A percentile compares a stretch with the other conserved stretches of the same genome.
Evolutionary conservation across 345 rosid genomes (phyloP).

Genomic region (Orychophragmus violaceus): DNA sequence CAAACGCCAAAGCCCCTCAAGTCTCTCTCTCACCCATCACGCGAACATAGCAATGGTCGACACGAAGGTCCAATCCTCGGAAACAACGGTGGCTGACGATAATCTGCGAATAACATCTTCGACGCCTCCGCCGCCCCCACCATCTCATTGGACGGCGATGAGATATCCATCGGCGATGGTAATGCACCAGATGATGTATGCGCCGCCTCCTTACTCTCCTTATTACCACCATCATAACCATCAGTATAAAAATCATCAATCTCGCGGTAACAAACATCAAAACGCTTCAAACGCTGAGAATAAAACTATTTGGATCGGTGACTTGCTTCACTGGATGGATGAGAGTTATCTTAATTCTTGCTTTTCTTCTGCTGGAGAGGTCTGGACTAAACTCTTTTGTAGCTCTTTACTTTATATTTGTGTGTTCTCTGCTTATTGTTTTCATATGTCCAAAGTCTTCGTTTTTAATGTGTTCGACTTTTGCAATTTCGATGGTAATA

Average conservation of each 20-base stretch:
- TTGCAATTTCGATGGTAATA: neutral
- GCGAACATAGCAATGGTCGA: constrained; percentile 7
- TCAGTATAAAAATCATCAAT: constrained; percentile 27
- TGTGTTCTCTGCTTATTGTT: neutral
- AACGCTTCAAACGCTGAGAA: constrained; percentile 57
- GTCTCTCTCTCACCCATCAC: neutral
- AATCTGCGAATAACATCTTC: constrained; percentile 22
- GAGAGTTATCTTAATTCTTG: constrained; percentile 68
- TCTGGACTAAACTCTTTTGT: constrained; percentile 3
- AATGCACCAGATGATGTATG: constrained; percentile 80
- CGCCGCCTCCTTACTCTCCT: constrained; percentile 55
- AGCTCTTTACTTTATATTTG: neutral
- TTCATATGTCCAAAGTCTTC: neutral
- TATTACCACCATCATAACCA: constrained; percentile 35
- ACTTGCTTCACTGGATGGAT: constrained; percentile 98
- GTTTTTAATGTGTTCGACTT: neutral
- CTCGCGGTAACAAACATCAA: constrained; percentile 33
- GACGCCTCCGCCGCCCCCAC: constrained; percentile 28
- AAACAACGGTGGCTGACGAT: constrained; percentile 5
- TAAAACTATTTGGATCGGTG: constrained; percentile 90
- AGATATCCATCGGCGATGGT: constrained; percentile 80
- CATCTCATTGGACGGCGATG: constrained; percentile 61
- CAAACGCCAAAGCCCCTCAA: too few species aligned
- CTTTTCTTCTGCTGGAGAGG: constrained; percentile 83
- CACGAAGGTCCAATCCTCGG: constrained; percentile 48